Percentiles rank a stretch among this genome's conserved stretches.
phyloP scores from a whole-genome alignment of 768 basidiomycete species.

The Xerocomellus amylosporus region DNA sequence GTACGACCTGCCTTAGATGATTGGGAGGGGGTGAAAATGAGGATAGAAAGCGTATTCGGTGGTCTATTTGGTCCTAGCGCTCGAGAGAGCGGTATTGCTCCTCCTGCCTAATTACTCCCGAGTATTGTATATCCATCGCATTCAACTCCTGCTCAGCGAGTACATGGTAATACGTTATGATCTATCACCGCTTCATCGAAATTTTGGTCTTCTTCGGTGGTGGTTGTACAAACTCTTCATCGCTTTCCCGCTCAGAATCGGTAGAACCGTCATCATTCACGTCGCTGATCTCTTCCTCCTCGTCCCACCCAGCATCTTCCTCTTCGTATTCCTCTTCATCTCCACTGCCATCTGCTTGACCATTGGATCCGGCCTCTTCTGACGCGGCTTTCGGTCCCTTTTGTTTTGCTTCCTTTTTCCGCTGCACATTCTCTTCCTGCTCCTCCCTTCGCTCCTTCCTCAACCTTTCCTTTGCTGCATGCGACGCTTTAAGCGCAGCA shows the following conservation, averaged over 20 bases:
- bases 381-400: conserved; percentile 24
- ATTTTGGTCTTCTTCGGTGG: conserved; percentile 57
- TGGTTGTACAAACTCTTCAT: conserved; percentile 46
- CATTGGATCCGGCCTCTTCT: conserved; percentile 36
- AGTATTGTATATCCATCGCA: conserved; percentile 10
- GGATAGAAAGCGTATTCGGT: conserved; percentile 56
- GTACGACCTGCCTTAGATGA: conserved; percentile 91
- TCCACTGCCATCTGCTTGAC: conserved; percentile 42
- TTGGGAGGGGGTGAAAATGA: conserved; percentile 92
- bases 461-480: conserved; percentile 73
- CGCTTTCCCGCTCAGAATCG: conserved; percentile 43
- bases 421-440: conserved; percentile 86
- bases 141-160: conserved; percentile 1
- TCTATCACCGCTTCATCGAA: conserved; percentile 44
- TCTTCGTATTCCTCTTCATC: conserved; percentile 38
- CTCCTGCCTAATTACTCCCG: conserved; percentile 13
- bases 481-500: conserved; percentile 62
- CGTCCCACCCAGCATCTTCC: conserved; percentile 48
- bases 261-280: conserved; percentile 44
- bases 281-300: conserved; percentile 64
- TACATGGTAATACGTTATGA: conserved; percentile 13
- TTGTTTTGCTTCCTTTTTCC: conserved; percentile 59
- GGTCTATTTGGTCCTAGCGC: conserved; percentile 30
- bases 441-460: conserved; percentile 79
- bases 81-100: conserved; percentile 17